A percentile compares a stretch with the other conserved stretches of the same genome.
Conservation (phyloP, 2,329 filamentous ascomycete species). For the Hypoxylon sp. region DNA sequence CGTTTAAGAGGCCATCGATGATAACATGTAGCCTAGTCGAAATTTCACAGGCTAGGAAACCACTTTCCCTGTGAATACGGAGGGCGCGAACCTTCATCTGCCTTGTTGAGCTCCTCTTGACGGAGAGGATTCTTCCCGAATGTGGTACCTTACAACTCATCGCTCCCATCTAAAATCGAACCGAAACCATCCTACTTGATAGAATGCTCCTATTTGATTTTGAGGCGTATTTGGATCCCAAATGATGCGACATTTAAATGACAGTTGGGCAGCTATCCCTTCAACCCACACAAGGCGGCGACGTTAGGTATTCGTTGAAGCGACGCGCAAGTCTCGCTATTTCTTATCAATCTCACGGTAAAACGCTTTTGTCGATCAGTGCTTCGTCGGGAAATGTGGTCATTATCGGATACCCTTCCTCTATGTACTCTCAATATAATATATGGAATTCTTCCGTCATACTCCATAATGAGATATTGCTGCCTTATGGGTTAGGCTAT, state of each 20-base stretch:
- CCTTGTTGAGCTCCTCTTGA: not conserved
- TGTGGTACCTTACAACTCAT: not conserved
- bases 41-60: not conserved
- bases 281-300: conserved; percentile 21
- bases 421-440: conserved; percentile 1
- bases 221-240: not conserved
- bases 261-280: conserved; percentile 21
- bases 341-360: not conserved
- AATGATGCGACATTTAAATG: conserved; percentile 8
- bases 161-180: not conserved
- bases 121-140: not conserved
- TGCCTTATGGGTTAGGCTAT: conserved; percentile 9
- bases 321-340: conserved; percentile 7
- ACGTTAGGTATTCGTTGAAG: not conserved
- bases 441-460: conserved; percentile 1
- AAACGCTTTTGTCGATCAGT: conserved; percentile 10
- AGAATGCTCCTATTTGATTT: not conserved
- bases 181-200: not conserved
- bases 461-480: not conserved
- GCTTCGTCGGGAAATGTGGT: conserved; percentile 3
- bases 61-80: conserved; percentile 1
- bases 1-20: not conserved
- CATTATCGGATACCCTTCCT: conserved; percentile 9
- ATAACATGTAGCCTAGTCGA: not conserved
- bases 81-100: not conserved